Evolutionary conservation across 768 basidiomycete species (phyloP), one percentile per base, ranked within the genome.

Genomic region (Pisolithus orientalis): DNA sequence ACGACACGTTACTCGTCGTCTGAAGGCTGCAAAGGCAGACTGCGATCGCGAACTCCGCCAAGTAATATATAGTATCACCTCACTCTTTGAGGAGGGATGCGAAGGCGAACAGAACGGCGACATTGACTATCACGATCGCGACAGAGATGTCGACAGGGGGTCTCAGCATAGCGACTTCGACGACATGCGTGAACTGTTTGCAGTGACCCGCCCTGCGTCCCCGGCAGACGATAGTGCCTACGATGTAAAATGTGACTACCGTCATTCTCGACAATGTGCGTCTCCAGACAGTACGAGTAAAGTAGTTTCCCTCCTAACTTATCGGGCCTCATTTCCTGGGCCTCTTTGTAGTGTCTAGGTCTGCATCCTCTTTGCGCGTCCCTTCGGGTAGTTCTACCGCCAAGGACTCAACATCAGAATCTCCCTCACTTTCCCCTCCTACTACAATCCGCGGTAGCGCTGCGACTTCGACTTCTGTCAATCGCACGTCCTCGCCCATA

Each of bases 31-130:
- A 53, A 98, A 99, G 75, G 83, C 89, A 47, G 90, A 90, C 58
- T 99, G 95, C 76, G 93, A 99, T 80, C 89, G 89, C 75, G 93
- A 96, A 70, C 82, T 99, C 9, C 85, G 87, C 63, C 87, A 92
- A 65, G 89, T 97, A 65, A 92, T 94, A 54, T 86, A 90, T 70
- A 90, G 85, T 54, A 94, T 99, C 75, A 95, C 95, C 57, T 70
- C 83, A 38, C 97, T 93, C 71, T 95, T 96, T 60, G 95, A 99
- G 72, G 88, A 93, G 65, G 81, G 86, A 61, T 77, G 87, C 42
- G 88, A 90, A 57, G 82, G 78, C 49, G 85, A 91, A 66, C 77
- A 82, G 60, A 71, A 77, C 60, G 70, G 72, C 56, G 85, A 87
- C 64, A 65, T 71, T n/a, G 87, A 87, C 61, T 66, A 66, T 48